These are phyloP conservation scores for Mortierella sp. DNA, from an alignment of 371 early-diverging fungal genomes.

Conservation along the genomic window DNA sequence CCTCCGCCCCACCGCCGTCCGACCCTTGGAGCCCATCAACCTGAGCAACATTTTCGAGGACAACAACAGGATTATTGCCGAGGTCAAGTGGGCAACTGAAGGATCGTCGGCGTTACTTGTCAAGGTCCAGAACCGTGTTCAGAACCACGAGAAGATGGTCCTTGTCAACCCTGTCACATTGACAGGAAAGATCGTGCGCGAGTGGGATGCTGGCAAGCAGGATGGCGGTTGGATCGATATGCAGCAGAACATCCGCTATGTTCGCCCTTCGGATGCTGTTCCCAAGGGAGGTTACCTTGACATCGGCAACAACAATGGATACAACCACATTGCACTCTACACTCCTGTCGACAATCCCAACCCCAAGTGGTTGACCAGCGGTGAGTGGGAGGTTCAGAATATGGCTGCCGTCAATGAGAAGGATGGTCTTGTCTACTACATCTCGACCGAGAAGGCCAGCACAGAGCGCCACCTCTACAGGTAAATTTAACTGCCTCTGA, in stretches of 20 bases:
- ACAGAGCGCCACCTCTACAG: constrained; percentile 85
- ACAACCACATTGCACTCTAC: constrained; percentile 88
- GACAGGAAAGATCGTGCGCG: constrained; percentile 63
- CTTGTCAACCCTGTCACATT: constrained; percentile 57
- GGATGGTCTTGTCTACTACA: constrained; percentile 70
- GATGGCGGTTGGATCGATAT: constrained; percentile 87
- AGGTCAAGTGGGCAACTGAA: constrained; percentile 86
- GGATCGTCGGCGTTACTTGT: constrained; percentile 76
- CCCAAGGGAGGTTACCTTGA: constrained; percentile 82
- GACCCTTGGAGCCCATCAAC: constrained; percentile 36
- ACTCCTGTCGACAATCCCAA: constrained; percentile 59
- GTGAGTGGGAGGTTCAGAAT: constrained; percentile 88
- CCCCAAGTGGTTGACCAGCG: constrained; percentile 87
- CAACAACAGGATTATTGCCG: constrained; percentile 84
- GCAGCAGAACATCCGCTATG: constrained; percentile 64
- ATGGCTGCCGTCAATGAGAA: constrained; percentile 73
- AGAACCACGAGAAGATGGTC: constrained; percentile 82
- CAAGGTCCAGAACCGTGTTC: constrained; percentile 91
- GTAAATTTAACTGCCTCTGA: constrained; percentile 3
- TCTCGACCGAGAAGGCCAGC: constrained; percentile 83
- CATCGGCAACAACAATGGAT: constrained; percentile 83
- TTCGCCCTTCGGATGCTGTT: constrained; percentile 60
- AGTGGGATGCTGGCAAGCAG: constrained; percentile 64
- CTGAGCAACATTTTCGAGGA: constrained; percentile 65
- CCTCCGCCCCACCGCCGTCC: constrained; percentile 24